Base-by-base conservation (phyloP, 805 yeast species). In the Metahyphopichia silvanorum region DNA sequence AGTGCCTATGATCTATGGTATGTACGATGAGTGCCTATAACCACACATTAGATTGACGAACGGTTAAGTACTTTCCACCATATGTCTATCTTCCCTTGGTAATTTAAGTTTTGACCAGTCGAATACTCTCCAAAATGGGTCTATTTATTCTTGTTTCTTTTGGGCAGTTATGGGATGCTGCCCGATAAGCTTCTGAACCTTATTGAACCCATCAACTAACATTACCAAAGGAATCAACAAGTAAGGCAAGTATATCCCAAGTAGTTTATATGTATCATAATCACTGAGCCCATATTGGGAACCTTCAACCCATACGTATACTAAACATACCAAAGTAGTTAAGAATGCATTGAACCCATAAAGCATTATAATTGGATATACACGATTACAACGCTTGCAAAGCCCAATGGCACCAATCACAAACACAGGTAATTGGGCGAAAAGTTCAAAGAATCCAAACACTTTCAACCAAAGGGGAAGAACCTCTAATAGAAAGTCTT, bases 271-370 rank as follows among this genome's bases (percentile, higher is more conserved):
- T 9, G 59, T 46, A 26, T 78, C 79, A 0, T 22, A 25, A 0
- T 15, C 10, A 2, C 55, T 38, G 30, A 79, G 53, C 0, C 74
- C 76, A 22, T 62, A 41, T 4, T 27, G 33, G 8, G 63, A 66
- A 2, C 65, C 64, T 4, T 62, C 47, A 2, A 44, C 19, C 13
- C 46, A 45, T 11, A 80, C 69, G 44, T 75, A 71, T n/a, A 69
- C 51, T 42, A 84, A 57, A 53, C 97, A 91, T 16, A 79, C 74
- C 22, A 79, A 55, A 0, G 96, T 87, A 4, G 96, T 87, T 32
- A 83, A 63, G 4, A 82, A 63, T 0, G 97, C 98, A 49, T 86
- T 87, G 46, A 84, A 72, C 3, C 91, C 96, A 55, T 93, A 91
- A 5, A 80, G 47, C 10, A 76, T 60, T 43, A 81, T 55, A 51